Evolutionary conservation across 345 rosid species (phyloP).

Genomic region (Aquilaria sinensis): DNA sequence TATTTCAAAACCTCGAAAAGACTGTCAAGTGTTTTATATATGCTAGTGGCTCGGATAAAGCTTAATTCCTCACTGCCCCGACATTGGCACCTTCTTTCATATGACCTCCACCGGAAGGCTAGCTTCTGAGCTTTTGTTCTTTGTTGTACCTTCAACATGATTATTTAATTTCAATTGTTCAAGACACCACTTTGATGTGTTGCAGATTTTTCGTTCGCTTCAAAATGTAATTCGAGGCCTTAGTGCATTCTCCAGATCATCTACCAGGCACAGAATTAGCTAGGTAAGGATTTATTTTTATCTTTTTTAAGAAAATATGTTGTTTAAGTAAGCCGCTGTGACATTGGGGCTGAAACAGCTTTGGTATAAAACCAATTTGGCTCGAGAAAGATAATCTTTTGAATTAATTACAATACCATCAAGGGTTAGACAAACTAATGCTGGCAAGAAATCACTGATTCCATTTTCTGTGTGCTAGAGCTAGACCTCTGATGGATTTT

Average conservation of each 20-base stretch:
- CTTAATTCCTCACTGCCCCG: conserved; percentile 10
- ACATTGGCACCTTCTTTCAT: conserved; percentile 15
- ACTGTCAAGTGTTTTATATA: conserved; percentile 12
- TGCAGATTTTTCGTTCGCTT: conserved; percentile 16
- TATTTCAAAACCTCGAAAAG: conserved; percentile 17
- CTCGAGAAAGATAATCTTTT: no score
- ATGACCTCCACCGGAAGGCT: conserved; percentile 16
- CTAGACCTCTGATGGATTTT: no score
- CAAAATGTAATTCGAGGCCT: conserved; percentile 11
- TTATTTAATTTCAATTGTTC: no score
- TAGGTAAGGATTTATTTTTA: not conserved
- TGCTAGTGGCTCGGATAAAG: not conserved
- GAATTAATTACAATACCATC: no score
- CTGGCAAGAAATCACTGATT: no score
- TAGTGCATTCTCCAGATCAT: conserved; percentile 15
- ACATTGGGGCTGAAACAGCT: no score
- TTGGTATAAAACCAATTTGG: no score
- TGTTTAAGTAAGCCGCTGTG: no score
- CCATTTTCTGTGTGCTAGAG: no score
- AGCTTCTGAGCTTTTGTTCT: not conserved
- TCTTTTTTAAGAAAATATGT: no score
- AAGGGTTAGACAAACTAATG: no score
- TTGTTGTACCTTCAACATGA: not conserved
- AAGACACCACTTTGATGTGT: not conserved
- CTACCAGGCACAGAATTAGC: conserved; percentile 18